Percentiles rank a stretch among this genome's conserved stretches.
Conservation (phyloP, 2,329 filamentous ascomycete species). For the Aspergillus candidus region DNA sequence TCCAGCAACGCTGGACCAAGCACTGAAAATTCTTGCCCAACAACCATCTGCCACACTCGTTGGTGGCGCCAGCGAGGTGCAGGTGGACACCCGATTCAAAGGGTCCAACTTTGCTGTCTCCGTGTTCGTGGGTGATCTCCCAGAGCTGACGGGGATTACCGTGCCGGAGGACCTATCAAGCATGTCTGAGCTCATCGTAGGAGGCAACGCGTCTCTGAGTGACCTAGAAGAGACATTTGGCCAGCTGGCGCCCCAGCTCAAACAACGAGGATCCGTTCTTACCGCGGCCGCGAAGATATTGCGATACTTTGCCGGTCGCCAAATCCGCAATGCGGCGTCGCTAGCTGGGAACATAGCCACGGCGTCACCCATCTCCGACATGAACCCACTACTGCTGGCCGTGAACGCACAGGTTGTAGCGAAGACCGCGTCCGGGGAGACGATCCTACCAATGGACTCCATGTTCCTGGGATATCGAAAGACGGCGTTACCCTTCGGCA, state of each 20-base stretch:
- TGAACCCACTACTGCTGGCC: conserved; percentile 80
- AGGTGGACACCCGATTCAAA: conserved; percentile 93
- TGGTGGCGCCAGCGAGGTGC: conserved; percentile 80
- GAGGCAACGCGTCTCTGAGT: conserved; percentile 76
- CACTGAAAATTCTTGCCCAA: conserved; percentile 74
- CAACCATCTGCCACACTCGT: conserved; percentile 81
- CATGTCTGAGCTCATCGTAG: conserved; percentile 59
- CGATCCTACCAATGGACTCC: conserved; percentile 68
- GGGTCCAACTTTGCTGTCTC: conserved; percentile 74
- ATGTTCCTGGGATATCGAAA: conserved; percentile 81
- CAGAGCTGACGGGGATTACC: conserved; percentile 67
- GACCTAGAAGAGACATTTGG: conserved; percentile 72
- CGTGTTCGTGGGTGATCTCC: conserved; percentile 79
- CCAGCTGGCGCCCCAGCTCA: conserved; percentile 57
- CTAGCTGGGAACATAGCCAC: conserved; percentile 82
- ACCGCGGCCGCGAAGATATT: conserved; percentile 76
- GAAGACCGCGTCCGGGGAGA: conserved; percentile 60
- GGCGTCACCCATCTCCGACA: conserved; percentile 79
- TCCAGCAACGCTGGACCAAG: conserved; percentile 68
- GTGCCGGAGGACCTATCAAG: conserved; percentile 55
- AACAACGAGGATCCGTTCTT: conserved; percentile 63
- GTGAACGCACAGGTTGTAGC: conserved; percentile 69
- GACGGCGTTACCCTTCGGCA: conserved; percentile 67
- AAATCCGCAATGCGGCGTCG: conserved; percentile 83
- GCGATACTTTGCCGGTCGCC: conserved; percentile 51